Base-by-base conservation (phyloP, 805 yeast genomes). In the Lipomyces chichibuensis region DNA sequence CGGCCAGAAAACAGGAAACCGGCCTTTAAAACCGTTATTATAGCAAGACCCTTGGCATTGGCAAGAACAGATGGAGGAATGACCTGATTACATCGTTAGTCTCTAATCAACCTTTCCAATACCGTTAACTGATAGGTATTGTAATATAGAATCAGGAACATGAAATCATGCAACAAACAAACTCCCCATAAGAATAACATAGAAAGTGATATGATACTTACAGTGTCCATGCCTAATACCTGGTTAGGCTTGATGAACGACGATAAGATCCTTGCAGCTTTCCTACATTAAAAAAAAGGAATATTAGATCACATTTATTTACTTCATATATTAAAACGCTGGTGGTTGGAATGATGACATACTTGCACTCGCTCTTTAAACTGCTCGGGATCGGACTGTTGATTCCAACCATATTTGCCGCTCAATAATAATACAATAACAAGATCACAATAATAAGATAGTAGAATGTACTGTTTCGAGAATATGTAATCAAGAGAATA, bases 311-410 rank as follows among this genome's bases (percentile, higher is more conserved):
- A 25, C n/a, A 14, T 14, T 7, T 23, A 52, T 14, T 49, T 1
- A n/a, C 32, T 6, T 25, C 4, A 25, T 25, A 52, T 23, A 6
- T 6, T 14, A n/a, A 14, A 23, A 49, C 53, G 14, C 11, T 23
- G 33, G 17, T 29, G 33, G 27, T 52, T 14, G 55, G 1, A 49
- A 25, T 8, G 55, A 29, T 27, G 39, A 66, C 93, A 72, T 85
- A 89, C 92, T 84, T 88, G 64, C 92, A 85, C 81, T 94, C 99
- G 77, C 89, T 87, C 75, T 87, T 88, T 75, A 94, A 84, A 75
- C 94, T 89, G 79, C 96, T 84, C 67, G 99, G 99, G 70, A 95
- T 85, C 29, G 99, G 99, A 84, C 94, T 94, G 80, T 93, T 95
- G 77, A 94, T 67, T 52, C 60, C 62, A 27, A 65, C 70, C 68